Evolutionary conservation across 148 eudicot genomes (phyloP), one percentile per base, ranked within the genome.

Genomic region (Fagopyrum homotropicum): DNA sequence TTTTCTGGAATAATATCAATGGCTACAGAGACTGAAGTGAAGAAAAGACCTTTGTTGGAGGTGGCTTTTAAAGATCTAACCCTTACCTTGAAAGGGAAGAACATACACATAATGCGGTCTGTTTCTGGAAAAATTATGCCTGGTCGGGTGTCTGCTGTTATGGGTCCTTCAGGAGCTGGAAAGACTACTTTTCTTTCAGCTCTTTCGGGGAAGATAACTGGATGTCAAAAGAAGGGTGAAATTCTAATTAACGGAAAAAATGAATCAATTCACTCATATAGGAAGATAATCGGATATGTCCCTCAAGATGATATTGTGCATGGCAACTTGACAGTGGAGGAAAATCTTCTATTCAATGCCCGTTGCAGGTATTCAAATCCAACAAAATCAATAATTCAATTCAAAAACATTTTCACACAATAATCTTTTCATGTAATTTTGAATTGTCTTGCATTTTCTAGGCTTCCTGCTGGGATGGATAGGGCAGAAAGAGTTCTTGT

Each of bases 221-320:
- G 94, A 8, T 92, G 97, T 73, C 61, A 75, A 51, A 75, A 87
- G 73, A 69, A 83, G 1, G 97, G 97, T 26, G 74, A 76, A 44
- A 86, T 92, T 83, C 88, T 92, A 9, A 83, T 92, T 26, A 92
- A 90, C 64, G 94, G 92, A 10, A 88, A 78, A 77, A 79, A 79
- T 64, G 92, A 88, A 46, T 83, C 90, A 0, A 84, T 90, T 77
- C 87, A 85, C 48, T 83, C 92, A 2, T 90, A 89, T 73, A 84
- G 80, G 82, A 92, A 86, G 78, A 88, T 90, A 30, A 82, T 88
- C 64, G 97, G 97, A 12, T 92, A 86, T 83, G 97, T 92, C 52
- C 97, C 97, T 43, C 97, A 92, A 84, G 97, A 92, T 81, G 97
- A 92, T 83, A 89, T 92, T 71, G 97, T 92, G 66, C 97, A 92